Conservation (phyloP, 805 yeast species). For the Wickerhamiella domercqiae region DNA sequence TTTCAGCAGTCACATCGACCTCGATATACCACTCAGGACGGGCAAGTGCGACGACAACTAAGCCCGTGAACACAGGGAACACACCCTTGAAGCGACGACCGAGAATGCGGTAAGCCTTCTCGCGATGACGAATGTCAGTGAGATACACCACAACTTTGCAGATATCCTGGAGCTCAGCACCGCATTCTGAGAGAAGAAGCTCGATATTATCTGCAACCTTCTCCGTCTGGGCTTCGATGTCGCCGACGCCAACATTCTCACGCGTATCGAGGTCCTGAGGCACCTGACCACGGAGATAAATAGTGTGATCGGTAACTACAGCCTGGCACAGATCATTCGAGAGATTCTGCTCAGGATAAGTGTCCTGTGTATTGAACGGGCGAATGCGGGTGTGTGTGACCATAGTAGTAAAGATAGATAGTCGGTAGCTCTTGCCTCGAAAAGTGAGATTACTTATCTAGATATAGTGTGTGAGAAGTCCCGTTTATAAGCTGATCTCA, state of each 20-base stretch:
- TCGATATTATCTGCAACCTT: constrained; percentile 14
- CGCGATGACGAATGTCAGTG: constrained; percentile 13
- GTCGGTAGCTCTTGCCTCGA: no score
- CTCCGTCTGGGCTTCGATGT: constrained; percentile 14
- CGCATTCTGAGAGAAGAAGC: constrained; percentile 11
- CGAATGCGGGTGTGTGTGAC: constrained; percentile 11
- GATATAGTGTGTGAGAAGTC: background rate
- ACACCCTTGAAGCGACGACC: constrained; percentile 14
- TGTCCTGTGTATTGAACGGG: constrained; percentile 13
- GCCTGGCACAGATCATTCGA: constrained; percentile 15
- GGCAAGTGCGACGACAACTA: constrained; percentile 15
- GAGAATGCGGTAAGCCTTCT: constrained; percentile 12
- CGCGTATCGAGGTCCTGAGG: constrained; percentile 16
- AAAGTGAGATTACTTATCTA: background rate
- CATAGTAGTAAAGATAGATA: no score
- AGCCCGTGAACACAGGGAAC: constrained; percentile 15
- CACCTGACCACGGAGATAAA: constrained; percentile 15
- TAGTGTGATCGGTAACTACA: constrained; percentile 12
- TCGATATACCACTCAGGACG: constrained; percentile 15
- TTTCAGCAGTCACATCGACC: constrained; percentile 15
- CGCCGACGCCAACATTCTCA: constrained; percentile 14
- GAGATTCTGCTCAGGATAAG: constrained; percentile 14
- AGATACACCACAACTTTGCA: constrained; percentile 15
- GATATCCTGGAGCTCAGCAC: constrained; percentile 10
- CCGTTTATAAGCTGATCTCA: background rate